These are phyloP conservation scores for Uromyces viciae-fabae DNA, from an alignment of 1,284 basidiomycete species.

Conservation along the genomic window DNA sequence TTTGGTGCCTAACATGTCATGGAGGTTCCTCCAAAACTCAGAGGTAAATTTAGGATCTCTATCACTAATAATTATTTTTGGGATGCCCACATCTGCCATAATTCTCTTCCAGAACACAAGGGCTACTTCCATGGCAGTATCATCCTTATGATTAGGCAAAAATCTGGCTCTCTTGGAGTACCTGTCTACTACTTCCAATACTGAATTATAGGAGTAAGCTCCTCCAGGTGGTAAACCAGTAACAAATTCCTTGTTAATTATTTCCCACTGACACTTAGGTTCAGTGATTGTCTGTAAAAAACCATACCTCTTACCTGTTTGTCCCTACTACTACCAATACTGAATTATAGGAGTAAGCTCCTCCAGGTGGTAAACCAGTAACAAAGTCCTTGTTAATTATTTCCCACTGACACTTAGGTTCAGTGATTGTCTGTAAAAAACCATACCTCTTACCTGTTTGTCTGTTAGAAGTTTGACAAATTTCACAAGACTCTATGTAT, in stretches of 20 bases:
- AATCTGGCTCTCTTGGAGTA: conserved; percentile 11
- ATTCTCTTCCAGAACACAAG: conserved; percentile 28
- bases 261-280: no score
- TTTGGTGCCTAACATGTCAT: neutral
- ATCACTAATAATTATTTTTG: conserved; percentile 11
- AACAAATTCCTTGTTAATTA: no score
- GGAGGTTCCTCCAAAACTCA: conserved; percentile 6
- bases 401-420: neutral
- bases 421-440: neutral
- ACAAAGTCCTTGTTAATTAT: no score
- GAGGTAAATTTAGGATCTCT: conserved; percentile 17
- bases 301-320: no score
- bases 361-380: no score
- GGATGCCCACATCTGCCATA: neutral
- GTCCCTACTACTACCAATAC: no score
- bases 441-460: no score
- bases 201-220: neutral
- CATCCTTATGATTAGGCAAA: conserved; percentile 1
- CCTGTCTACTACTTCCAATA: neutral
- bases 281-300: no score
- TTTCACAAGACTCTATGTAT: neutral
- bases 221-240: conserved; percentile 1
- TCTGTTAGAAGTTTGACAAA: conserved; percentile 11
- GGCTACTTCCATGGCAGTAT: conserved; percentile 4
- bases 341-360: no score